Evolutionary conservation across 106 monocot species (phyloP).

Genomic region (Hemerocallis citrina): DNA sequence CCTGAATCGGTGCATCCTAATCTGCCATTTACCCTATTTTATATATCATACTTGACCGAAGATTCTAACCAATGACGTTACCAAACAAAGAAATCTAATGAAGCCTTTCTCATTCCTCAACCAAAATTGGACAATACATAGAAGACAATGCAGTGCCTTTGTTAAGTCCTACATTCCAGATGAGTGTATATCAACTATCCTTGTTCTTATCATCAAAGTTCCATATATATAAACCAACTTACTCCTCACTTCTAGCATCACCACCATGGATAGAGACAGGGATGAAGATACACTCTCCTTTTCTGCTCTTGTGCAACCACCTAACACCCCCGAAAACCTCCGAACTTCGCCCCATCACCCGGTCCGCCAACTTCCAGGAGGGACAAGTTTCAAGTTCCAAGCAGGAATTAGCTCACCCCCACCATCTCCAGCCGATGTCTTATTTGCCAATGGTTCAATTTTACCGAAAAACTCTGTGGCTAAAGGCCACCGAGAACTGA

Average conservation of each 20-base stretch:
- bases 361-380: neutral
- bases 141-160: too few species aligned
- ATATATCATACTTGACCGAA: too few species aligned
- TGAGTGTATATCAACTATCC: too few species aligned
- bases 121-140: too few species aligned
- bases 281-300: slow-evolving; percentile 6
- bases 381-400: neutral
- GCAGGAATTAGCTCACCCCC: neutral
- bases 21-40: too few species aligned
- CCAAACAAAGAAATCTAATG: too few species aligned
- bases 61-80: too few species aligned
- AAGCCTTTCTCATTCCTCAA: too few species aligned
- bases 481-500: too few species aligned
- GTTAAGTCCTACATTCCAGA: too few species aligned
- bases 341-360: neutral
- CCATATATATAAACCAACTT: neutral
- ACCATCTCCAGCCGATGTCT: neutral
- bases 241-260: neutral
- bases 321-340: neutral
- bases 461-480: neutral
- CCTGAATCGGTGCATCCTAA: too few species aligned
- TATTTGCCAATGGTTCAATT: neutral
- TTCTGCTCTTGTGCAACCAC: neutral
- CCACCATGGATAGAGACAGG: slow-evolving; percentile 1
- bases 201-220: slow-evolving; percentile 2